Percentiles rank a stretch among this genome's conserved stretches.
Evolutionary conservation across 2,329 filamentous ascomycete species (phyloP).

Genomic region (Alternaria ventricosa): DNA sequence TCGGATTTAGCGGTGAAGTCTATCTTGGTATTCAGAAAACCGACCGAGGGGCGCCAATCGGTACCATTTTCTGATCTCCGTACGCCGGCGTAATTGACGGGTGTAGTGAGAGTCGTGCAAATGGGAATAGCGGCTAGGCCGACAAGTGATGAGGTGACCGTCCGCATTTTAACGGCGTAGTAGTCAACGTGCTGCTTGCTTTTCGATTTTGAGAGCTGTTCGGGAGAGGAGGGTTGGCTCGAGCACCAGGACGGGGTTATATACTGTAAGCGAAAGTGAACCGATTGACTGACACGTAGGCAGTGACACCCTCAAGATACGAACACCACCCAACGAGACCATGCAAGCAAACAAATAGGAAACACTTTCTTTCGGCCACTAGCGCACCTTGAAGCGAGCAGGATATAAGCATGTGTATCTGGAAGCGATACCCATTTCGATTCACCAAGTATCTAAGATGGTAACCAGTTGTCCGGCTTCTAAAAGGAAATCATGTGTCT

Average conservation of each 20-base stretch:
- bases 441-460: background rate
- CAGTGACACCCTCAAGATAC: background rate
- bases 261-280: background rate
- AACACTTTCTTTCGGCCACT: background rate
- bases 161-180: background rate
- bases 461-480: background rate
- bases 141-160: background rate
- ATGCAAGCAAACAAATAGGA: background rate
- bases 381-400: background rate
- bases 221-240: background rate
- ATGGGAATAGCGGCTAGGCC: rapidly evolving
- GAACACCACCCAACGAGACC: background rate
- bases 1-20: background rate
- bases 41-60: background rate
- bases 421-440: background rate
- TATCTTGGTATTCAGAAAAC: no score
- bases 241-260: background rate
- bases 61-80: background rate
- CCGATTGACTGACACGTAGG: background rate
- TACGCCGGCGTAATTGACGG: background rate
- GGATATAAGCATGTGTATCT: background rate
- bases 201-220: background rate
- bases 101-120: background rate
- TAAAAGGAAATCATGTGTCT: background rate
- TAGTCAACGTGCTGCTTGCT: background rate